Percentiles rank a stretch among this genome's conserved stretches.
Conservation (phyloP, 768 basidiomycete species). For the Termitomyces sp. region DNA sequence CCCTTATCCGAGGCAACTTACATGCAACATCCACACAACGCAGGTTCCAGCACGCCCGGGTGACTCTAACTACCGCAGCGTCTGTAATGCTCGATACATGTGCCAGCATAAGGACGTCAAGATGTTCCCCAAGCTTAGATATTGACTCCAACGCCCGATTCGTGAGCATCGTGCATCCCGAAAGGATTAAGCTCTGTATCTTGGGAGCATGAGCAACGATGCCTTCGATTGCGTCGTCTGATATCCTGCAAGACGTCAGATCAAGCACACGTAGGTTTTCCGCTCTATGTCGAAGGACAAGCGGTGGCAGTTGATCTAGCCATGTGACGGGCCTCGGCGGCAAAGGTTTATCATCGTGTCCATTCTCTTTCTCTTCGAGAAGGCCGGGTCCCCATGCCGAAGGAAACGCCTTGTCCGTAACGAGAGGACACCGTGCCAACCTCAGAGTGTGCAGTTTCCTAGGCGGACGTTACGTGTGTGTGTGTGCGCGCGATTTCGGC, state of each 20-base stretch:
- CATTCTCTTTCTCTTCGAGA: slow-evolving; percentile 13
- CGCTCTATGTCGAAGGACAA: slow-evolving; percentile 57
- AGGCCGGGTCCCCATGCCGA: slow-evolving; percentile 28
- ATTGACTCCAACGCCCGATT: slow-evolving; percentile 66
- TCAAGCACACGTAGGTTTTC: slow-evolving; percentile 78
- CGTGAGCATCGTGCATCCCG: slow-evolving; percentile 73
- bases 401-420: slow-evolving; percentile 82
- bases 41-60: slow-evolving; percentile 64
- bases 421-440: slow-evolving; percentile 67
- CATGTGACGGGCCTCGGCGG: slow-evolving; percentile 53
- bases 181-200: slow-evolving; percentile 70
- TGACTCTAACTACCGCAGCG: slow-evolving; percentile 58
- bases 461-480: slow-evolving; percentile 6
- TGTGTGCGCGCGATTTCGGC: slow-evolving; percentile 9
- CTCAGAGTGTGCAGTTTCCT: slow-evolving; percentile 72
- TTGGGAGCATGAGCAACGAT: slow-evolving; percentile 70
- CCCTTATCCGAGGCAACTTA: slow-evolving; percentile 34
- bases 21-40: slow-evolving; percentile 85
- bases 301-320: slow-evolving; percentile 56
- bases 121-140: slow-evolving; percentile 61
- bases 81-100: slow-evolving; percentile 83
- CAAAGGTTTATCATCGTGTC: slow-evolving; percentile 45
- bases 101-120: slow-evolving; percentile 77
- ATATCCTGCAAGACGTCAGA: slow-evolving; percentile 68
- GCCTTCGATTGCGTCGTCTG: slow-evolving; percentile 72